Evolutionary conservation across 2,329 filamentous ascomycete species (phyloP).

Genomic region (Elsinoe perseae): DNA sequence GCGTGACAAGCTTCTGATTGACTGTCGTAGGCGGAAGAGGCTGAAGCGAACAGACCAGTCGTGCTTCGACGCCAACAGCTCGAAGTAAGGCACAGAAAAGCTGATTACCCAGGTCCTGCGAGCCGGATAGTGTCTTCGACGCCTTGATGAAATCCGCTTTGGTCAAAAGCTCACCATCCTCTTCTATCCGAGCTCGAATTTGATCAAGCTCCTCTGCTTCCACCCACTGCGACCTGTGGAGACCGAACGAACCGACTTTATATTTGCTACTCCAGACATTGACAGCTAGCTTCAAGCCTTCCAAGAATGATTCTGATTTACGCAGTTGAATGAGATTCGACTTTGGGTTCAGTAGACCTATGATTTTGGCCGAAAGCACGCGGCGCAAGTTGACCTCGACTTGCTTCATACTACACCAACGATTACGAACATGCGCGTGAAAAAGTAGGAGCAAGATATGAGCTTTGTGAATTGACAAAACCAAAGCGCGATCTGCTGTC

Average conservation of each 20-base stretch:
- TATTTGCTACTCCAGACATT: conserved; percentile 64
- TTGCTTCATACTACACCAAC: conserved; percentile 64
- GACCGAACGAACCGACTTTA: conserved; percentile 60
- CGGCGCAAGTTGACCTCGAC: conserved; percentile 42
- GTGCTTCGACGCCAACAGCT: conserved; percentile 68
- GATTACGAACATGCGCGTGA: conserved; percentile 69
- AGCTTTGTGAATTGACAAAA: conserved; percentile 74
- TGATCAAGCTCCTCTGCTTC: conserved; percentile 48
- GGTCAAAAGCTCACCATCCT: conserved; percentile 35
- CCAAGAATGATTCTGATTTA: conserved; percentile 66
- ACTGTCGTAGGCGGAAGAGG: conserved; percentile 59
- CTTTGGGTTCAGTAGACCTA: conserved; percentile 61
- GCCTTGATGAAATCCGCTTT: conserved; percentile 65
- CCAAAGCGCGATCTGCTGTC: conserved; percentile 49
- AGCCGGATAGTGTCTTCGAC: conserved; percentile 64
- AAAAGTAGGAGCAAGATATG: conserved; percentile 77
- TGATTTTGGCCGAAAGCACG: conserved; percentile 58
- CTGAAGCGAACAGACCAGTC: conserved; percentile 86
- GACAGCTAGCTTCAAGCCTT: conserved; percentile 63
- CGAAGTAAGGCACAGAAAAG: conserved; percentile 83
- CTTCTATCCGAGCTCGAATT: conserved; percentile 35
- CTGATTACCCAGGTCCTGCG: conserved; percentile 82
- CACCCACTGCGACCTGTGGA: conserved; percentile 67
- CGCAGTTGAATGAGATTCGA: conserved; percentile 63
- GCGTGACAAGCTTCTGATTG: conserved; percentile 38